Conservation (phyloP, 805 yeast genomes). For the Yarrowia alimentaria region DNA sequence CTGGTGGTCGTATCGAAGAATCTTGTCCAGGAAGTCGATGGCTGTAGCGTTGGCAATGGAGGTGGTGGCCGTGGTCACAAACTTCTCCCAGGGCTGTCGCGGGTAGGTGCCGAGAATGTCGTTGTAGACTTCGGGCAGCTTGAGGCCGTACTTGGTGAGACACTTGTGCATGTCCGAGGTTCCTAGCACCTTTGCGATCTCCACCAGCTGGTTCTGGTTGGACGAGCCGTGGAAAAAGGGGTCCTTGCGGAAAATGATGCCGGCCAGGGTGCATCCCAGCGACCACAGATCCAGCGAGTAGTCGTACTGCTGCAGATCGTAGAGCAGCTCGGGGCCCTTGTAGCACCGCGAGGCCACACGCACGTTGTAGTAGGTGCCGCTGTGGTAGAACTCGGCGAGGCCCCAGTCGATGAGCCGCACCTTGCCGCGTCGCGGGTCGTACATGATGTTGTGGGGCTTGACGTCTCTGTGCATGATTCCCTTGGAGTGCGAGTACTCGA, state of each 20-base stretch:
- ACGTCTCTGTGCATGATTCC: slow-evolving; percentile 96
- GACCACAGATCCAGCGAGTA: slow-evolving; percentile 90
- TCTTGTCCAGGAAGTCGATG: slow-evolving; percentile 74
- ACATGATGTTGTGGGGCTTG: slow-evolving; percentile 92
- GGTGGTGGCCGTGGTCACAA: slow-evolving; percentile 67
- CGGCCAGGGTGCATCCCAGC: slow-evolving; percentile 86
- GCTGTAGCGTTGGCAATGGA: slow-evolving; percentile 68
- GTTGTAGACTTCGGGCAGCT: slow-evolving; percentile 75
- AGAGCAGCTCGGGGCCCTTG: slow-evolving; percentile 87
- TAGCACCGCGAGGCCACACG: slow-evolving; percentile 89
- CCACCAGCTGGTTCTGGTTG: slow-evolving; percentile 87
- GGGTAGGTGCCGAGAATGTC: slow-evolving; percentile 71
- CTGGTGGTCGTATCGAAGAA: slow-evolving; percentile 83
- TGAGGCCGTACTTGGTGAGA: slow-evolving; percentile 64
- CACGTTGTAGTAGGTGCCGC: slow-evolving; percentile 84
- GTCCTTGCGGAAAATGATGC: slow-evolving; percentile 82
- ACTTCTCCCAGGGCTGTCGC: slow-evolving; percentile 82
- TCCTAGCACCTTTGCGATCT: slow-evolving; percentile 84
- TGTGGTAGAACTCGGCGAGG: slow-evolving; percentile 87
- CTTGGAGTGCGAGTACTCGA: slow-evolving; percentile 87
- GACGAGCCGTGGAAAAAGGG: slow-evolving; percentile 92
- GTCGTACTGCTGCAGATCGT: slow-evolving; percentile 79
- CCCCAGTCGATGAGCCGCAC: slow-evolving; percentile 93
- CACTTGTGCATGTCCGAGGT: slow-evolving; percentile 71
- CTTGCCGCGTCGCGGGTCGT: slow-evolving; percentile 62